phyloP scores from a whole-genome alignment of 2,329 filamentous ascomycete species.

The Colletotrichum echinochloae region DNA sequence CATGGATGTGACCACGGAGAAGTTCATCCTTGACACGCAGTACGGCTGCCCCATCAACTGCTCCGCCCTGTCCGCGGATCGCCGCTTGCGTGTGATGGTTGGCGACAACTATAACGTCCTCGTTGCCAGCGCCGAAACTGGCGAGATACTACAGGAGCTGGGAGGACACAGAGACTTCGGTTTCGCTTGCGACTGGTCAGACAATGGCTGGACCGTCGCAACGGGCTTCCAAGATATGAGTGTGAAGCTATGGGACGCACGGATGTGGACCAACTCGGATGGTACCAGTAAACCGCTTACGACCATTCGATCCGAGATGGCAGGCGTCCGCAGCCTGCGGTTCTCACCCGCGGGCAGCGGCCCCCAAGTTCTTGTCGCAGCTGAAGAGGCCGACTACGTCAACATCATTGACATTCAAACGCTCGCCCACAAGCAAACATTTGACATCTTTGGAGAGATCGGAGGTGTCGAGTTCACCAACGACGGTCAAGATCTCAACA shows the following conservation, averaged over 20 bases:
- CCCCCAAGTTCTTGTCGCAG: conserved; percentile 74
- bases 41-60: conserved; percentile 78
- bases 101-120: conserved; percentile 75
- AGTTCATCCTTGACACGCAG: conserved; percentile 62
- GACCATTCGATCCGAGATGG: conserved; percentile 73
- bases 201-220: conserved; percentile 80
- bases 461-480: conserved; percentile 76
- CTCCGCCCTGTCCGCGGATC: conserved; percentile 77
- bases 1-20: conserved; percentile 69
- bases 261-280: conserved; percentile 71
- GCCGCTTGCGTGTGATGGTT: conserved; percentile 77
- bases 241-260: conserved; percentile 81
- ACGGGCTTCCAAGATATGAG: conserved; percentile 82
- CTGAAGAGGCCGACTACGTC: conserved; percentile 81
- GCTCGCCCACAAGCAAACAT: conserved; percentile 73
- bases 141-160: conserved; percentile 68
- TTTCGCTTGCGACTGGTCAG: conserved; percentile 84
- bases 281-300: conserved; percentile 61
- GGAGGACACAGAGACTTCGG: conserved; percentile 76
- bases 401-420: conserved; percentile 76
- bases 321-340: conserved; percentile 74
- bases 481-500: conserved; percentile 74
- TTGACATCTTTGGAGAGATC: conserved; percentile 82
- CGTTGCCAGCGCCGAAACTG: conserved; percentile 77
- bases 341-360: conserved; percentile 81